Evolutionary conservation across 345 rosid species (phyloP), one percentile per base, ranked within the genome.

Genomic region (Tarenaya hassleriana): DNA sequence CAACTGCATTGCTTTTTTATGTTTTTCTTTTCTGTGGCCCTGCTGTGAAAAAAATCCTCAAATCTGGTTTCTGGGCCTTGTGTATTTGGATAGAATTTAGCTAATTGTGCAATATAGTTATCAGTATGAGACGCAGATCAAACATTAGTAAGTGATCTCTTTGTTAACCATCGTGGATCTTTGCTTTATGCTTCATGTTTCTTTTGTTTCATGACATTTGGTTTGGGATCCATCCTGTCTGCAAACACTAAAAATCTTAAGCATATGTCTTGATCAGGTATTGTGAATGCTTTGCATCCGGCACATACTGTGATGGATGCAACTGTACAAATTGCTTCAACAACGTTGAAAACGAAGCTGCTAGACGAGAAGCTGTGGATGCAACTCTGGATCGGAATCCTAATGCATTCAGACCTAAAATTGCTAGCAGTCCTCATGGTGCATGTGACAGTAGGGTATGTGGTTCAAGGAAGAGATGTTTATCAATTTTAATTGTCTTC

Each of bases 201-300:
- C 29, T 2, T 24, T 5, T 2, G 29, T 24, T 24, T 24, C 10
- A 5, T 5, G 29, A 24, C 2, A 24, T 24, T 24, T 24, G 29
- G 29, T 24, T 24, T 24, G 5, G 29, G 5, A 5, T 5, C 5
- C 29, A 24, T 24, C 29, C 5, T 24, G 2, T 5, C 29, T 24
- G 29, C 29, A 24, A 24, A 24, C 29, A 24, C 5, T 2, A 16
- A 27, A 31, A 21, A 34, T 33, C 40, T 64, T 16, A 27, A 7
- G 35, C 31, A 31, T 7, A 49, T 70, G 55, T 42, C 39, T 55
- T 73, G 54, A 17, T 7, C 10, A 90, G 97, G 85, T 86, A 86
- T 62, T 86, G 97, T 31, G 94, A 86, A 63, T 90, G 96, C 76
- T 90, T 86, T 74, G 77, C 94, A 31, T 69, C 84, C 10, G 91